phyloP scores from a whole-genome alignment of 1,284 basidiomycete genomes.

The Malassezia sympodialis region DNA sequence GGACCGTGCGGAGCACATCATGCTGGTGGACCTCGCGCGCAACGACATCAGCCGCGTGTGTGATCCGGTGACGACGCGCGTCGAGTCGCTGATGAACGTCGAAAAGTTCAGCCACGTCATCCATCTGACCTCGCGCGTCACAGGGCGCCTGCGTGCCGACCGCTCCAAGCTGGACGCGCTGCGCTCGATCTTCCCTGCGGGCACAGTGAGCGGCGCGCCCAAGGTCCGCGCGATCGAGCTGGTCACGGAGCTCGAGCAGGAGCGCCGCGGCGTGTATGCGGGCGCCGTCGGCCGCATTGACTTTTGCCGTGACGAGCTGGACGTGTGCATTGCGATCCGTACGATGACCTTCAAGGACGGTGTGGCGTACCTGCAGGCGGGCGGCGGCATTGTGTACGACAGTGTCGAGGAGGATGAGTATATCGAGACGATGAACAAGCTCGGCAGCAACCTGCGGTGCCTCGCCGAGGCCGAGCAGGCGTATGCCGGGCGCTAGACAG shows the following conservation, averaged over 20 bases:
- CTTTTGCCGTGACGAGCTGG: slow-evolving; percentile 87
- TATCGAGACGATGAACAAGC: slow-evolving; percentile 87
- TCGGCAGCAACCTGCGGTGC: slow-evolving; percentile 74
- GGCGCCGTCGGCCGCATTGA: slow-evolving; percentile 96
- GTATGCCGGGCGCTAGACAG: neutral
- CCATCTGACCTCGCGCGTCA: slow-evolving; percentile 90
- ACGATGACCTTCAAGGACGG: slow-evolving; percentile 97
- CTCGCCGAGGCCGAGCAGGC: slow-evolving; percentile 67
- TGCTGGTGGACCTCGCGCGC: slow-evolving; percentile 96
- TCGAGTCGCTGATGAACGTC: slow-evolving; percentile 85
- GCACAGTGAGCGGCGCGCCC: slow-evolving; percentile 96
- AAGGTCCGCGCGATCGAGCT: slow-evolving; percentile 98
- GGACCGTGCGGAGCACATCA: slow-evolving; percentile 95
- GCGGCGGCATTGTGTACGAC: slow-evolving; percentile 92
- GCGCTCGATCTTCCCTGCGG: slow-evolving; percentile 96
- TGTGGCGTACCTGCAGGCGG: slow-evolving; percentile 79
- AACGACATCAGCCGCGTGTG: slow-evolving; percentile 98
- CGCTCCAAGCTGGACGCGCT: slow-evolving; percentile 91
- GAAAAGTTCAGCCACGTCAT: slow-evolving; percentile 98
- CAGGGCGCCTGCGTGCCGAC: slow-evolving; percentile 71
- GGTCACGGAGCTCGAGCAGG: slow-evolving; percentile 73
- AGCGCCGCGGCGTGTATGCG: slow-evolving; percentile 87
- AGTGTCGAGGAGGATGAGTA: slow-evolving; percentile 96
- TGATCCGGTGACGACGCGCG: slow-evolving; percentile 84
- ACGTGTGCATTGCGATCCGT: slow-evolving; percentile 96